Base-by-base conservation (phyloP, 2,329 filamentous ascomycete species). In the Nakataea oryzae region DNA sequence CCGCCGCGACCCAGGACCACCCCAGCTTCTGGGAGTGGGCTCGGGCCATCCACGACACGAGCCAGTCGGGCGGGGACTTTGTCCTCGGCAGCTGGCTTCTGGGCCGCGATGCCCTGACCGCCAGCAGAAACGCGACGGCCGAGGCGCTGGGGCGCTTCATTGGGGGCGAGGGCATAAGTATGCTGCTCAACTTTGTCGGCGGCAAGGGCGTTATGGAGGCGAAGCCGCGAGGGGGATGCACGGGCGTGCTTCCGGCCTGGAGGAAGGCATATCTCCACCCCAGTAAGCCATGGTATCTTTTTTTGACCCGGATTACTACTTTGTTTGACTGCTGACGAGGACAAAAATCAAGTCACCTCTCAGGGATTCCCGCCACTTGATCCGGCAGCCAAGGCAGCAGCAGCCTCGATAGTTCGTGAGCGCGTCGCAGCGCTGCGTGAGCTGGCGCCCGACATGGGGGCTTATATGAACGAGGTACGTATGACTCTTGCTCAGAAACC, bases 11-110 rank as follows among this genome's bases (percentile, higher is more conserved):
- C 13, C 29, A 21, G 50, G 41, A 58, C 24, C 63, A 65, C 58
- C 8, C 57, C 2, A 61, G 58, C 28, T 69, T 67, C 60, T 63
- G 63, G 54, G 63, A 61, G n/a, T 69, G 67, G 68, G 66, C 66
- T 60, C 64, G 63, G 57, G 57, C 62, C n/a, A 64, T 68, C 62
- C 66, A 65, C 62, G 67, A 68, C 59, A 62, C 65, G 3, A 65
- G 64, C 14, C 62, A 64, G 4, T 62, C 64, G 24, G 66, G 68
- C 13, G 54, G 63, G 27, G n/a, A 57, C 9, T 62, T 29, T 21
- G 54, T 65, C 54, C 61, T 64, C 59, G 62, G 62, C 28, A 60
- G 59, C 50, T 54, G 80, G 14, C 70, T 84, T 1, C 62, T 60
- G 21, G 34, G 62, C 62, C 21, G 59, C 27, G 26, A 73, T 0